Percentiles rank a stretch among this genome's conserved stretches.
Evolutionary conservation across 257 asterid species (phyloP).

Genomic region (Nicotiana attenuata): DNA sequence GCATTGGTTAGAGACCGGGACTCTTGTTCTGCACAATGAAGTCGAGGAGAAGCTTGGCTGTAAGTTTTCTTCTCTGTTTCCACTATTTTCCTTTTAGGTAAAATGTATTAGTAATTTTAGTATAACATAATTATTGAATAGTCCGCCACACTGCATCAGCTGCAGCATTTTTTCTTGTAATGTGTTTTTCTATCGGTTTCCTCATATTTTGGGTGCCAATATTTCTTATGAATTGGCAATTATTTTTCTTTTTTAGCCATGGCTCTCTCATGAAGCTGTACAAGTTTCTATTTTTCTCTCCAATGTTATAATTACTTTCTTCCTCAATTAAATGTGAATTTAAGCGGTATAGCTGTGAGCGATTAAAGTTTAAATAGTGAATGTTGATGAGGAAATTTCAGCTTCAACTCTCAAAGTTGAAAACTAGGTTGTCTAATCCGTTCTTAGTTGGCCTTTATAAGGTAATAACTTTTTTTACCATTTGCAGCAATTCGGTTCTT

Average conservation of each 20-base stretch:
- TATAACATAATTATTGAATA: background rate
- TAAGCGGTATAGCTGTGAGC: background rate
- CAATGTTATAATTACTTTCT: background rate
- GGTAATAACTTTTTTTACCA: background rate
- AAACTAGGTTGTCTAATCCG: background rate
- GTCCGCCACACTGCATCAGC: background rate
- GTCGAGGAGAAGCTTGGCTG: slow-evolving; percentile 90
- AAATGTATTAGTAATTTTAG: background rate
- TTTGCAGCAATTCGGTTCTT: background rate
- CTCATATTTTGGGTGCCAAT: background rate
- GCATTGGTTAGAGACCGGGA: slow-evolving; percentile 84
- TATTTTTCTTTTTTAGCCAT: background rate
- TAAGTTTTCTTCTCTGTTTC: slow-evolving; percentile 31
- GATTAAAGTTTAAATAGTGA: background rate
- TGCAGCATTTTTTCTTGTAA: background rate
- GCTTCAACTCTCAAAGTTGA: background rate
- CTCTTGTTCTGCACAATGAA: slow-evolving; percentile 72
- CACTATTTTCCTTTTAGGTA: background rate
- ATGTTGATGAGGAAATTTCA: background rate
- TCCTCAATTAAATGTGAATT: background rate
- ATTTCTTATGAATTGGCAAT: background rate
- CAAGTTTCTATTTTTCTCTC: background rate
- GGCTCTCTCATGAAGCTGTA: background rate
- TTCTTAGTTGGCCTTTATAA: background rate
- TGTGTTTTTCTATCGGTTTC: background rate